Base-by-base conservation (phyloP, 352 stramenopile species). In the Pythium angustatum region DNA sequence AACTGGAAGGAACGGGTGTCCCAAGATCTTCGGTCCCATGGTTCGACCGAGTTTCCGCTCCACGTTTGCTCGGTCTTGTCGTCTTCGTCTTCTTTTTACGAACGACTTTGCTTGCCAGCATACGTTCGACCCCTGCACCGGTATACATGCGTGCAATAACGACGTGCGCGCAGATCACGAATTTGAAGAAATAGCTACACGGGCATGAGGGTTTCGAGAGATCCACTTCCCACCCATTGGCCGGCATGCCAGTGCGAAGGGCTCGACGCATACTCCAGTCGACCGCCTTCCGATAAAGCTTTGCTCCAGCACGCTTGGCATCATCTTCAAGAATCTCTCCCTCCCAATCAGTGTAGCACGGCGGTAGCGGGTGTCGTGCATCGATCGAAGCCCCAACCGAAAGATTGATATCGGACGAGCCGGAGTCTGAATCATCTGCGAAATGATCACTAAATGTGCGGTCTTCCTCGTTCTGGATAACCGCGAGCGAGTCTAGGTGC, bases 181-280 rank as follows among this genome's bases (percentile, higher is more conserved):
- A 47, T 47, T 47, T 47, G 40, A 47, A 47, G n/a, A 47, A 9
- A 17, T 47, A 47, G 17, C 21, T 47, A 17, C 40, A 47, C 40
- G 40, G 40, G 40, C 40, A 47, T 17, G 40, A 47, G 12, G 40
- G 12, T 24, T 7, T 47, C 21, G 40, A 8, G 21, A 47, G 5
- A n/a, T 47, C 40, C 12, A 47, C 40, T 19, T 47, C 40, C 40
- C 40, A 47, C 21, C 40, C 40, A n/a, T 6, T 17, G 40, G 21
- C n/a, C 8, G 40, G 40, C 40, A 47, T 47, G 17, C 14, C n/a
- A 21, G 40, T 47, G 9, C 40, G 40, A 8, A 47, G 40, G 8
- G 40, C 40, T 21, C 40, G 40, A n/a, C 40, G 14, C 40, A 24
- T 47, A 47, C 40, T 47, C 14, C 40, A 47, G 14, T 47, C 40